Evolutionary conservation across 2,329 filamentous ascomycete species (phyloP), one percentile per base, ranked within the genome.

Genomic region (Aspergillus sp.): DNA sequence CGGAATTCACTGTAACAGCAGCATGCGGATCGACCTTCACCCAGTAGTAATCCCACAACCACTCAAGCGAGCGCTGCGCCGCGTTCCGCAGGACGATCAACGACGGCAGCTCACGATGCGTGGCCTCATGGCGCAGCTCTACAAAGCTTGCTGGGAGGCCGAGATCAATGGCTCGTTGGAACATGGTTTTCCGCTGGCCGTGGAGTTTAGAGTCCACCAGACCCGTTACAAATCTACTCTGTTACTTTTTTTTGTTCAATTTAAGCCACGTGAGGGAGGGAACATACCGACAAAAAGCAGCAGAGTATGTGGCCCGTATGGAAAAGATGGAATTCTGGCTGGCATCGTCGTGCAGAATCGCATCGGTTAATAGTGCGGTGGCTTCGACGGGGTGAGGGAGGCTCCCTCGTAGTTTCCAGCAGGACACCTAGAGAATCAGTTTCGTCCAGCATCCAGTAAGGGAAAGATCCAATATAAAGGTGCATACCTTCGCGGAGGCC

Each of bases 21-120:
- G 52, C 54, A 9, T 46, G 44, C 35, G 56, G 58, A 46, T 74
- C 72, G 19, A 82, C 61, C 34, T 70, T 68, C 8, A 60, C 68
- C 90, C 90, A 97, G 71, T 94, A 96, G 65, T 87, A 87, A 45
- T 82, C 77, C 87, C 88, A 95, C 44, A 96, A 82, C 90, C 90
- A 96, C 40, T 75, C 73, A 51, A 96, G 73, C 1, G 85, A 87
- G 57, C 84, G 80, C 52, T 75, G 70, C 1, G 85, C 80, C 1
- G 85, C 85, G 33, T 76, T 76, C 44, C 88, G 79, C 51, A 96
- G 72, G 52, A 88, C 82, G 7, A 79, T 75, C 45, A 95, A 72
- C 1, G 83, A 82, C 0, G 90, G 90, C 47, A 95, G 72, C 62
- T 89, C 86, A 65, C 94, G 87, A 65, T 97, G 90, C 36, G 89